These are phyloP conservation scores for Suhomyces sp. DNA, from an alignment of 805 yeast species.

Conservation along the genomic window DNA sequence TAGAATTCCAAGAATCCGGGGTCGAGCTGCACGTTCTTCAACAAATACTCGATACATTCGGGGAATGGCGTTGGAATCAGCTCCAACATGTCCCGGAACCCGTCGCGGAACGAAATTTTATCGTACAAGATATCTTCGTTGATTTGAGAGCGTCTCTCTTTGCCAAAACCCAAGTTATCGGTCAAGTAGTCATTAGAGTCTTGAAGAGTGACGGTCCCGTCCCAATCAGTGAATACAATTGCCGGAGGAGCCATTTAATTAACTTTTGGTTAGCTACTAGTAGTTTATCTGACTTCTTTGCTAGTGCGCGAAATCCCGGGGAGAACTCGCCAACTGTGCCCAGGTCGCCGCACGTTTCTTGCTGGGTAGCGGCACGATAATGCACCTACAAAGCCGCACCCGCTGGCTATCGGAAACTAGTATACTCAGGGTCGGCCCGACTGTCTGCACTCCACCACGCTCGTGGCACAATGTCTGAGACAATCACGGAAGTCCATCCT, in stretches of 20 bases:
- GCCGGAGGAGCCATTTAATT: conserved; percentile 48
- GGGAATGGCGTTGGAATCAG: conserved; percentile 74
- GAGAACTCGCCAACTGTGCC: not conserved
- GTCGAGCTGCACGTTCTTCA: conserved; percentile 69
- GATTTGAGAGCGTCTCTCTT: conserved; percentile 58
- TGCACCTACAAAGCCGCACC: too few relatives aligned
- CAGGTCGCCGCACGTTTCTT: too few relatives aligned
- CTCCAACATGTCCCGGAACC: conserved; percentile 79
- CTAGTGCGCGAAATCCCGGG: too few relatives aligned
- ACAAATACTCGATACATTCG: conserved; percentile 71
- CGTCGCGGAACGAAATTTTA: conserved; percentile 69
- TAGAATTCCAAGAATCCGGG: conserved; percentile 86
- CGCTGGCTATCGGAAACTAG: too few relatives aligned
- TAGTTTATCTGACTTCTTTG: not conserved
- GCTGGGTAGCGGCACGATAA: too few relatives aligned
- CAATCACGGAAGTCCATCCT: not conserved
- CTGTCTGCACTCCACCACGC: not conserved
- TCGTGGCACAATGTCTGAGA: not conserved
- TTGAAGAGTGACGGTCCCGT: conserved; percentile 94
- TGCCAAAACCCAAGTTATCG: conserved; percentile 85
- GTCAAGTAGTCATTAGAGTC: conserved; percentile 93
- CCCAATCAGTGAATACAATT: conserved; percentile 95
- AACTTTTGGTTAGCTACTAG: not conserved
- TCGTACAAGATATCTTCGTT: conserved; percentile 74
- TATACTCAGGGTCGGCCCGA: too few relatives aligned